phyloP scores from a whole-genome alignment of 352 stramenopile species.

The Pythium periplocum region DNA sequence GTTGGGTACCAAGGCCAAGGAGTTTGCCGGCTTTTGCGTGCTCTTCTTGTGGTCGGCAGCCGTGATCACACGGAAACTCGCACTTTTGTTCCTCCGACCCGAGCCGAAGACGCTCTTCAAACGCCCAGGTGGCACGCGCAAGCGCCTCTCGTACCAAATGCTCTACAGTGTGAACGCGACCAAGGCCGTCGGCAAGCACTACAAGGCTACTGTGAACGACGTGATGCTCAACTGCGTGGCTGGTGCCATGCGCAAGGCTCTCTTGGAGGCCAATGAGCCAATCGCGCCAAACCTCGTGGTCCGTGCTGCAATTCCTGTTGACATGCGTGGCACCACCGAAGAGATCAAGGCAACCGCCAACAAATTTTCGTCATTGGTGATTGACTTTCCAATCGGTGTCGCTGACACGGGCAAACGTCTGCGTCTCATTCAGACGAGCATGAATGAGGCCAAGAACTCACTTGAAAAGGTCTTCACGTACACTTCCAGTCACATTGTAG shows the following conservation, averaged over 20 bases:
- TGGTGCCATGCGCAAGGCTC: constrained; percentile 66
- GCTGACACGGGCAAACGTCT: constrained; percentile 46
- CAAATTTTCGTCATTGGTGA: constrained; percentile 71
- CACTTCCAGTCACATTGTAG: constrained; percentile 44
- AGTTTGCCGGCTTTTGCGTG: constrained; percentile 22
- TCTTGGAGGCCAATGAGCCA: constrained; percentile 29
- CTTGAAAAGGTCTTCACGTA: constrained; percentile 78
- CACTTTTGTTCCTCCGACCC: constrained; percentile 33
- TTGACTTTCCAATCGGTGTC: constrained; percentile 66
- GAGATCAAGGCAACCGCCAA: constrained; percentile 59
- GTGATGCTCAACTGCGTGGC: constrained; percentile 77
- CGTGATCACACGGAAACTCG: constrained; percentile 51
- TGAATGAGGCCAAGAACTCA: constrained; percentile 78
- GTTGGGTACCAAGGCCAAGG: constrained; percentile 17
- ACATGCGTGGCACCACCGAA: constrained; percentile 71
- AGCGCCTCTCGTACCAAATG: constrained; percentile 70
- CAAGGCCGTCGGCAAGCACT: constrained; percentile 68
- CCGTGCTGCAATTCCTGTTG: constrained; percentile 67
- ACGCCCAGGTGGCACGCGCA: constrained; percentile 41
- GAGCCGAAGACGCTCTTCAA: constrained; percentile 72
- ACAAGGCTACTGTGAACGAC: constrained; percentile 69
- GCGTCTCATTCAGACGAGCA: constrained; percentile 33
- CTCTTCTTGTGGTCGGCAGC: constrained; percentile 51
- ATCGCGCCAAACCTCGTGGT: constrained; percentile 48
- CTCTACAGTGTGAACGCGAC: constrained; percentile 63